Conservation (phyloP, 139 green algal genomes). For the Volvox africanus region DNA sequence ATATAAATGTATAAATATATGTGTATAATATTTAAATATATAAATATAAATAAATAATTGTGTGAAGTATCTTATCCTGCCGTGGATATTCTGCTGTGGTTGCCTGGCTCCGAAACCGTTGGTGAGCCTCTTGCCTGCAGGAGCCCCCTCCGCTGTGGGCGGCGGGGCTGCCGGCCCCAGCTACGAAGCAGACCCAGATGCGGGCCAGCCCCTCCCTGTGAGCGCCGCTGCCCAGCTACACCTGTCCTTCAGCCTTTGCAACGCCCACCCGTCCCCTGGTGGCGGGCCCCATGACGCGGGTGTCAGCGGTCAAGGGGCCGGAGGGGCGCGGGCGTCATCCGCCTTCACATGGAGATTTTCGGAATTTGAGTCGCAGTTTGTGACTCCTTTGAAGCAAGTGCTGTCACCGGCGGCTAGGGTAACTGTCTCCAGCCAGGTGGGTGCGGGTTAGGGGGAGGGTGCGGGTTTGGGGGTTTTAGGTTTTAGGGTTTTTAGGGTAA, state of each 20-base stretch:
- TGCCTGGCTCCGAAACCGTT: too few relatives aligned
- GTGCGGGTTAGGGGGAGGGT: background rate
- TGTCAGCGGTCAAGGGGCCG: background rate
- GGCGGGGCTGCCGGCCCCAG: too few relatives aligned
- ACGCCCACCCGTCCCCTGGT: constrained; percentile 40
- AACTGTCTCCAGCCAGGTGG: constrained; percentile 55
- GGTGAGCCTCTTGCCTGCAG: background rate
- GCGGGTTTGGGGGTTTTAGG: background rate
- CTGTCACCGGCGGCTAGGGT: constrained; percentile 32
- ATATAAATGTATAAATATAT: too few relatives aligned
- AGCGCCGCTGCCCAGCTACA: constrained; percentile 35
- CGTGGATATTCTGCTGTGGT: too few relatives aligned
- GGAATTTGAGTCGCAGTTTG: constrained; percentile 34
- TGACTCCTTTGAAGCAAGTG: constrained; percentile 32
- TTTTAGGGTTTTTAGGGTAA: background rate
- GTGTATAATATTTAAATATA: too few relatives aligned
- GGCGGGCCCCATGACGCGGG: background rate
- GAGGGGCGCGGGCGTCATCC: background rate
- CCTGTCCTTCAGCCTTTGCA: constrained; percentile 64
- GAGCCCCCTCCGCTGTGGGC: background rate
- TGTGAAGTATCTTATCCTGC: too few relatives aligned
- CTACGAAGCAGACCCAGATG: background rate
- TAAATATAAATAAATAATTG: too few relatives aligned
- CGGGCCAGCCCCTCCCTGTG: background rate
- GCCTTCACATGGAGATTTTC: constrained; percentile 48